phyloP scores from a whole-genome alignment of 1,284 basidiomycete species.

The Cutaneotrichosporon curvatum region DNA sequence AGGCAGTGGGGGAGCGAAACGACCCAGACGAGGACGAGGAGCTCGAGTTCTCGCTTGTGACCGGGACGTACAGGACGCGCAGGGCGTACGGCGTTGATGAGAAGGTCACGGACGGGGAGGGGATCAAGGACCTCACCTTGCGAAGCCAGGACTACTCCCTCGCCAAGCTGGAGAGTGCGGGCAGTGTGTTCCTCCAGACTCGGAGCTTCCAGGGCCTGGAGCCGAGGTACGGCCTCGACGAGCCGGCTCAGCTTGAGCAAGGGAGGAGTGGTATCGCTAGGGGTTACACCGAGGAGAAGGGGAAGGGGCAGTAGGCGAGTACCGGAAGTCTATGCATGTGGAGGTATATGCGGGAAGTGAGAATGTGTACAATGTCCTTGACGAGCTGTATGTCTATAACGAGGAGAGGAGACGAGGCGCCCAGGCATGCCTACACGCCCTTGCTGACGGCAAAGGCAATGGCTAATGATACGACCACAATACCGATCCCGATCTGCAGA shows the following conservation, averaged over 20 bases:
- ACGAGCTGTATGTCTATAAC: no score
- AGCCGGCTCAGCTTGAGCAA: conserved; percentile 74
- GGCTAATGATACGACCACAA: conserved; percentile 1
- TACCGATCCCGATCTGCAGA: not conserved
- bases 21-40: conserved; percentile 31
- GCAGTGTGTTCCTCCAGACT: conserved; percentile 49
- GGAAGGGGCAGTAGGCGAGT: no score
- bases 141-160: conserved; percentile 56
- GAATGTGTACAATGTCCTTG: not conserved
- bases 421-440: not conserved
- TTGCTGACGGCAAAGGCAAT: not conserved
- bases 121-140: conserved; percentile 49
- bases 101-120: conserved; percentile 8
- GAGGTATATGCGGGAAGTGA: no score
- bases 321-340: no score
- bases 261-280: conserved; percentile 83
- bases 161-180: conserved; percentile 61
- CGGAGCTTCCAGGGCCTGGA: conserved; percentile 80
- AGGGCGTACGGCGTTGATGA: conserved; percentile 17
- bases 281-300: conserved; percentile 58
- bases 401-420: no score
- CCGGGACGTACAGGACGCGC: conserved; percentile 72
- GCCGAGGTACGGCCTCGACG: conserved; percentile 66
- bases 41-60: conserved; percentile 77
- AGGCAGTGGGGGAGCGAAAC: conserved; percentile 8